Percentiles rank a stretch among this genome's conserved stretches.
Evolutionary conservation across 345 rosid species (phyloP).

Genomic region (Nephelium lappaceum): DNA sequence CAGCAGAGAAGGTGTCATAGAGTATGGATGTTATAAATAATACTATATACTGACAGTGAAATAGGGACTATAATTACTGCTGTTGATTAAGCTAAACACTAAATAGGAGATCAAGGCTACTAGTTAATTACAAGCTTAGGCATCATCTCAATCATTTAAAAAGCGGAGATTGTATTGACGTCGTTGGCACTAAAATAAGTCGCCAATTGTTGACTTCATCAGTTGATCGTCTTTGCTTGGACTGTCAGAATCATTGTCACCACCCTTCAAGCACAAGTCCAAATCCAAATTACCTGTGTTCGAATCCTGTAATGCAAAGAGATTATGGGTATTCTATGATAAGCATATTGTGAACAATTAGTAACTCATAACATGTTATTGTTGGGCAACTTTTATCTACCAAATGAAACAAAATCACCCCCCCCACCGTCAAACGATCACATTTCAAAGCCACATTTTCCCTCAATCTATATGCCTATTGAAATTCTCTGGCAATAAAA

Average conservation of each 20-base stretch:
- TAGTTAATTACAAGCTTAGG: slow-evolving; percentile 20
- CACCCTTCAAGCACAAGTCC: slow-evolving; percentile 55
- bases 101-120: not conserved
- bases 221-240: slow-evolving; percentile 32
- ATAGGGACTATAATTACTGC: not conserved
- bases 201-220: not conserved
- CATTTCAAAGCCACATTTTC: not conserved
- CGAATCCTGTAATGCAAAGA: slow-evolving; percentile 48
- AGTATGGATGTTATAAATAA: not conserved
- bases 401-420: not conserved
- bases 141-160: not conserved
- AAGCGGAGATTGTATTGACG: not conserved
- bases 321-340: not conserved
- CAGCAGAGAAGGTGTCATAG: not conserved
- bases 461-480: not conserved
- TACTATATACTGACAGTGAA: not conserved
- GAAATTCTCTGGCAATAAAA: not conserved
- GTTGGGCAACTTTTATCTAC: not conserved
- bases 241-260: slow-evolving; percentile 22
- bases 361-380: not conserved
- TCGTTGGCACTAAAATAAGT: slow-evolving; percentile 1
- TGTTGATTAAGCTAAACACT: not conserved
- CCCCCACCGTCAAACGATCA: not conserved
- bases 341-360: not conserved
- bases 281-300: slow-evolving; percentile 49